These are phyloP conservation scores for Onygenales sp. DNA, from an alignment of 2,329 filamentous ascomycete species.

Conservation along the genomic window DNA sequence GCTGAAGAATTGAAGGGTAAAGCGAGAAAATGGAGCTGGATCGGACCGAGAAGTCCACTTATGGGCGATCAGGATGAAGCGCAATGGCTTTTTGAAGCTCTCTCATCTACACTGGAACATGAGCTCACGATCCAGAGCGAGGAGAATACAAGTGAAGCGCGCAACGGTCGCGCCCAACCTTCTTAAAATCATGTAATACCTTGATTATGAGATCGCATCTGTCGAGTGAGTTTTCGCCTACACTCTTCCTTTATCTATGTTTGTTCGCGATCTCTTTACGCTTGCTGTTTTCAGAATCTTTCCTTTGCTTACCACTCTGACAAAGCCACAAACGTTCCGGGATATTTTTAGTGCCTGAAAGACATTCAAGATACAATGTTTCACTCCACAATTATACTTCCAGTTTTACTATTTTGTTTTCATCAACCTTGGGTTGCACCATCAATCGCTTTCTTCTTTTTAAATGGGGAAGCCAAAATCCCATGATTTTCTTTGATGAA, in stretches of 20 bases:
- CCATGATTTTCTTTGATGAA: neutral
- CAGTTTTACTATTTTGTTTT: neutral
- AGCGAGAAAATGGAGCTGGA: slow-evolving; percentile 29
- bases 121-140: slow-evolving; percentile 24
- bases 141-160: neutral
- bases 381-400: neutral
- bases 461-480: neutral
- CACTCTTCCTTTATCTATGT: neutral
- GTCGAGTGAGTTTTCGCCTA: no score
- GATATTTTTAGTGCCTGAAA: neutral
- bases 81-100: slow-evolving; percentile 32
- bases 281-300: neutral
- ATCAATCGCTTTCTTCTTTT: neutral
- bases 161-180: neutral
- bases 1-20: neutral
- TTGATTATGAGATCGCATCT: no score
- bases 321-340: no score
- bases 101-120: slow-evolving; percentile 29
- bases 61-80: slow-evolving; percentile 33
- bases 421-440: neutral
- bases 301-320: neutral
- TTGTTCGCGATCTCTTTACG: neutral
- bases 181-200: neutral
- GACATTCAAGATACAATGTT: neutral
- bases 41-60: slow-evolving; percentile 28